Base-by-base conservation (phyloP, 2,329 filamentous ascomycete species). In the Epicoccum nigrum region DNA sequence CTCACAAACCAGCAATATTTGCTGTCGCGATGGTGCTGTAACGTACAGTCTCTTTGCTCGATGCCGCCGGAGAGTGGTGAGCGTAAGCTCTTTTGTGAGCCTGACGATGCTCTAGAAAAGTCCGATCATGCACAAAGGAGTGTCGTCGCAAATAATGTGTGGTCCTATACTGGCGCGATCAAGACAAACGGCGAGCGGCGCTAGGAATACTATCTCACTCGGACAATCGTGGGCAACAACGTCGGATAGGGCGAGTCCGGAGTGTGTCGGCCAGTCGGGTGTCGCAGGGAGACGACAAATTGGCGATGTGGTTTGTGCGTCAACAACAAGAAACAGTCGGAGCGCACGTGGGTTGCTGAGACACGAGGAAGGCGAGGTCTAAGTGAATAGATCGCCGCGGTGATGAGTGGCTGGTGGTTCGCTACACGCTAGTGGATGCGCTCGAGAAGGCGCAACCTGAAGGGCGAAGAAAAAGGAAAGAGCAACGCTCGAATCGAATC, bases 21-120 rank as follows among this genome's bases (percentile, higher is more conserved):
- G 52, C 20, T 43, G 43, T 43, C 20, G 15, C 39, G 21, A 38
- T 45, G 40, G 50, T 45, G 30, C 39, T n/a, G 51, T 55, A 40
- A 67, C 68, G 55, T 67, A 75, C 71, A 74, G 68, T 72, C 64
- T 71, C 72, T 69, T 71, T 68, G 67, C 68, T 70, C 65, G 55
- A 58, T 49, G 59, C 62, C 68, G 65, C 60, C 50, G 52, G 54
- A 43, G 55, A 53, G 60, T 59, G 55, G 55, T 65, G 69, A 73
- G 71, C 71, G 62, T 57, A 58, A 58, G 72, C 72, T 72, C 72
- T 67, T 56, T 53, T 58, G 51, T 61, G 62, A 63, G 62, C 59
- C 61, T 65, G 59, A 64, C 51, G 61, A 66, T 61, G 60, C 54
- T 63, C 66, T 73, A 72, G 55, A 46, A 66, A 47, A 38, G 54